phyloP scores from a whole-genome alignment of 768 basidiomycete species.

The Boletus eberwhitei region DNA sequence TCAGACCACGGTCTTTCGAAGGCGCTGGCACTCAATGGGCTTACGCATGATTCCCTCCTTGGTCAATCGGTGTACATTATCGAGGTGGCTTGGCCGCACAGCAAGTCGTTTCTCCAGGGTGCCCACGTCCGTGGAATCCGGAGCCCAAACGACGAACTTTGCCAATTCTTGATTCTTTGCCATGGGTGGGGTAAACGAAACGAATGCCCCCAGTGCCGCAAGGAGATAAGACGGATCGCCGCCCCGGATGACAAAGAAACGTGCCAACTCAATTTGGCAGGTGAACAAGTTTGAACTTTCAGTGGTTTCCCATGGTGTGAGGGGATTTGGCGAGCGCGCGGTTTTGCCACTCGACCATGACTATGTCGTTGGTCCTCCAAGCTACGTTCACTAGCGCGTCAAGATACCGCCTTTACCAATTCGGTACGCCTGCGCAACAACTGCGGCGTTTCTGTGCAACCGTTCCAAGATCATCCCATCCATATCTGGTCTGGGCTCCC shows the following conservation, averaged over 20 bases:
- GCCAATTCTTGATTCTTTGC: constrained; percentile 9
- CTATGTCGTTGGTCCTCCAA: background rate
- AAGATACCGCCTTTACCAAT: background rate
- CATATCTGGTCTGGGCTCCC: constrained; percentile 57
- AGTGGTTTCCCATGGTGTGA: background rate
- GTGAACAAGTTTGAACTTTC: constrained; percentile 6
- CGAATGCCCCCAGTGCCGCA: background rate
- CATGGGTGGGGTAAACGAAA: too few species aligned
- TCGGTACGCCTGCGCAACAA: background rate
- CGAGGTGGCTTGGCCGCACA: constrained; percentile 52
- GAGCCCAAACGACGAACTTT: constrained; percentile 60
- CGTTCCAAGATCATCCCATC: background rate
- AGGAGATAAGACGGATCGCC: background rate
- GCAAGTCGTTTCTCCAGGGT: constrained; percentile 50
- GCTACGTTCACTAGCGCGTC: background rate
- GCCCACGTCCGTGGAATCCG: constrained; percentile 58
- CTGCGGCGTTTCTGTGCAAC: constrained; percentile 14
- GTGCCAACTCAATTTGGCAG: background rate
- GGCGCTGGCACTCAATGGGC: constrained; percentile 23
- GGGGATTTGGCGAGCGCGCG: background rate
- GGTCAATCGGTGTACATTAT: constrained; percentile 35
- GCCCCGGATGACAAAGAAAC: background rate
- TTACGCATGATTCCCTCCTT: constrained; percentile 48
- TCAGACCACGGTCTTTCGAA: constrained; percentile 6
- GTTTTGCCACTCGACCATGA: background rate